Base-by-base conservation (phyloP, 148 eudicot genomes). In the Chenopodium formosanum region DNA sequence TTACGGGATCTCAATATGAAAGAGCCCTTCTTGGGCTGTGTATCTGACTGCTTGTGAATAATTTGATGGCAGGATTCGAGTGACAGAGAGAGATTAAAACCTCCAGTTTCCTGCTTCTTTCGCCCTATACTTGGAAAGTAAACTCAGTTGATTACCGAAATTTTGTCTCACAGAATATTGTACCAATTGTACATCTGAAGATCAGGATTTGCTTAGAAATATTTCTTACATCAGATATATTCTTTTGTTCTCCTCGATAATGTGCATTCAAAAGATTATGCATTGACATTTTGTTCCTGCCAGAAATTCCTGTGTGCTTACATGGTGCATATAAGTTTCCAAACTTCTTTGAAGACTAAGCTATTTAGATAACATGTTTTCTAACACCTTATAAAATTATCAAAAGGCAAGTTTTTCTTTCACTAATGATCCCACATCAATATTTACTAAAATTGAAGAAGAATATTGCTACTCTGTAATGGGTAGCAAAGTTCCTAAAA, bases 1-100 rank as follows among this genome's bases (percentile, higher is more conserved):
- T 76, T 90, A 91, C 63, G 97, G 98, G 31, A 94, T 93, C 75
- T 91, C 98, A 31, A 86, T 94, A 77, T 94, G 89, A 94, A 73
- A 90, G 73, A 34, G 9, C 50, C 27, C 31, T 23, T 66, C 12
- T 4, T 7, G 7, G 27, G 1, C 47, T 32, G 77, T 63, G 27
- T 68, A 60, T 31, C 22, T 63, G 52, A 76, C 14, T 60, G 69
- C 32, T 52, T 53, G 22, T 76, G 66, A 70, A 70, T 47, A 53
- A 75, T 17, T 52, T 52, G 66, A 50, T 20, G 75, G 52, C 25
- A 69, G 46, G 74, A 34, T 37, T 40, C 5, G 44, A 40, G 44
- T 27, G 52, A 72, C 19, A 46, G 12, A 65, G 12, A 74, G 34
- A 56, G 67, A 69, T 20, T 32, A 16, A 47, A 31, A 27, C 23